Conservation (phyloP, 176 grass and related monocot species). For the Triticum urartu region DNA sequence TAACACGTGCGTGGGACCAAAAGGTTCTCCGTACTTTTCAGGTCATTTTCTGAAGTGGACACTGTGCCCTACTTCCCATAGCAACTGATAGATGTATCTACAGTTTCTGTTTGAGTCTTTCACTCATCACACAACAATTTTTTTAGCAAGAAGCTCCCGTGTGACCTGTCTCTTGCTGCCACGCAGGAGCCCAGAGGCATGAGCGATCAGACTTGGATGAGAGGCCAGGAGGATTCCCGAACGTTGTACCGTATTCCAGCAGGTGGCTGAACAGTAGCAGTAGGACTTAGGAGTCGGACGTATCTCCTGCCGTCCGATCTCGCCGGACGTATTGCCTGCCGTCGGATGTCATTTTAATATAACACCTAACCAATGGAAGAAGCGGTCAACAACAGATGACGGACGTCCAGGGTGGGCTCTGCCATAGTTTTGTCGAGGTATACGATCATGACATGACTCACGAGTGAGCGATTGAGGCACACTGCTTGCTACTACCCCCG, state of each 20-base stretch:
- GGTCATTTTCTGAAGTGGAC: neutral
- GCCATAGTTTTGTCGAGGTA: too few species aligned
- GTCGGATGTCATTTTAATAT: neutral
- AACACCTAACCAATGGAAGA: too few species aligned
- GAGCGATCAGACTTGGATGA: neutral
- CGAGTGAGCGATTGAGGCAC: too few species aligned
- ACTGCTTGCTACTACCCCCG: too few species aligned
- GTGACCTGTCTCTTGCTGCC: neutral
- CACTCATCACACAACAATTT: neutral
- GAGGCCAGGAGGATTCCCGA: slow-evolving; percentile 23
- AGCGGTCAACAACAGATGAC: neutral
- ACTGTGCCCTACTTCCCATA: neutral
- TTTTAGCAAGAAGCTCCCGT: neutral
- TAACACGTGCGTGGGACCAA: neutral
- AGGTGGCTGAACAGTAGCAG: too few species aligned
- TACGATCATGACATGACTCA: too few species aligned
- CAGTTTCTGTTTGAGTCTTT: neutral
- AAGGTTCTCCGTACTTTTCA: neutral
- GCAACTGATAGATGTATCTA: neutral
- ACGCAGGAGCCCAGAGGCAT: neutral
- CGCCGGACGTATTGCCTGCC: neutral
- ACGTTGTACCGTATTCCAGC: neutral
- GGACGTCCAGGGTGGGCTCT: too few species aligned
- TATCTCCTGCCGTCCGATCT: neutral
- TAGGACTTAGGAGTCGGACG: neutral